A percentile compares a stretch with the other conserved stretches of the same genome.
These are phyloP conservation scores for Eurotiales sp. DNA, from an alignment of 2,329 filamentous ascomycete species.

Conservation along the genomic window DNA sequence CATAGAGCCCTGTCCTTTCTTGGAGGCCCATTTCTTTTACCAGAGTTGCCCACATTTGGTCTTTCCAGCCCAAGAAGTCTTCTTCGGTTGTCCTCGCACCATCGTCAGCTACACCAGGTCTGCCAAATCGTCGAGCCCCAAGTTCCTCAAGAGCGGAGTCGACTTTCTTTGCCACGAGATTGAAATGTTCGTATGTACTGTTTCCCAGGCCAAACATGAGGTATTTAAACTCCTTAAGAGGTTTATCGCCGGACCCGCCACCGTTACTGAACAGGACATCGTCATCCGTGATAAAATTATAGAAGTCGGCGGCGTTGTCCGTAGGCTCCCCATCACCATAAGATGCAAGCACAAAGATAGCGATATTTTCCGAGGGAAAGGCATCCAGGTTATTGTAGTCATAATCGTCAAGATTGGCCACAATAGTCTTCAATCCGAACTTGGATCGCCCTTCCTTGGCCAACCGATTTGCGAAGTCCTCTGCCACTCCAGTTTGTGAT, in stretches of 20 bases:
- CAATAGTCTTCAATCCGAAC: conserved; percentile 90
- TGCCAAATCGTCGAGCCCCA: conserved; percentile 71
- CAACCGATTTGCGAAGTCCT: conserved; percentile 86
- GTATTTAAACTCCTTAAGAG: too few relatives aligned
- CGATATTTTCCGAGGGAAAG: conserved; percentile 76
- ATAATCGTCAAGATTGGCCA: conserved; percentile 89
- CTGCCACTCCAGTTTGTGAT: conserved; percentile 90
- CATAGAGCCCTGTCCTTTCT: conserved; percentile 85
- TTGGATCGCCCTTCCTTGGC: conserved; percentile 88
- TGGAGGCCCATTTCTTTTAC: conserved; percentile 73
- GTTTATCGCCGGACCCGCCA: too few relatives aligned
- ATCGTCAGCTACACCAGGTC: conserved; percentile 86
- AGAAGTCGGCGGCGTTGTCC: conserved; percentile 93
- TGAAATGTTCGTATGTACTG: conserved; percentile 47
- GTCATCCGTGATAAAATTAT: conserved; percentile 70
- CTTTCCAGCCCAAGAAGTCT: conserved; percentile 94
- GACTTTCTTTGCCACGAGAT: conserved; percentile 67
- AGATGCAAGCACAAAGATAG: conserved; percentile 86
- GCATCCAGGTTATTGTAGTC: conserved; percentile 81
- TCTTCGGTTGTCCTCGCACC: conserved; percentile 94
- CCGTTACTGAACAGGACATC: too few relatives aligned
- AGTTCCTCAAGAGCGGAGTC: conserved; percentile 70
- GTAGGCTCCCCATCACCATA: conserved; percentile 96
- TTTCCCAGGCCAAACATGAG: conserved; percentile 44
- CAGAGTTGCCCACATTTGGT: conserved; percentile 82